Base-by-base conservation (phyloP, 768 basidiomycete species). In the Tulasnella sp. region DNA sequence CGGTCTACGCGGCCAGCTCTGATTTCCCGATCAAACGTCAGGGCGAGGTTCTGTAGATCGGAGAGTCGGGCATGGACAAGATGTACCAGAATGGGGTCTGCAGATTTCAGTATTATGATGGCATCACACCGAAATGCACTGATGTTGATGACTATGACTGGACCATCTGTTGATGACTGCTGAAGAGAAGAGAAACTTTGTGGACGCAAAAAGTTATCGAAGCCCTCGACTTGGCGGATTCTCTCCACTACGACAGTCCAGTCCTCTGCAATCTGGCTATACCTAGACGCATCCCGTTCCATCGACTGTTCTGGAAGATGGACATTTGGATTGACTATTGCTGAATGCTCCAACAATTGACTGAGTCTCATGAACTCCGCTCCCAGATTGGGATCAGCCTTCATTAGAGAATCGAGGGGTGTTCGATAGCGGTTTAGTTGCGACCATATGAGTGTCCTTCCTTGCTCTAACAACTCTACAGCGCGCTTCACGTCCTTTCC, bases 221-320 rank as follows among this genome's bases (percentile, higher is more conserved):
- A 50, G 28, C 48, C 48, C 3, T 50, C 48, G 13, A 50, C 3
- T 39, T 37, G 41, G 9, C 48, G 48, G 25, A 50, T 50, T 28
- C 27, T 29, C 27, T 22, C 37, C 4, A 50, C 48, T 24, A 41
- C 24, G 2, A 7, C 13, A 33, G 39, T 28, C 48, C 48, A 50
- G 5, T 39, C 35, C 33, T 35, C 20, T 6, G 48, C 48, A 20
- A 50, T 20, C 10, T 22, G 34, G 5, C 37, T 22, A 42, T n/a
- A n/a, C 27, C 39, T 40, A 16, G 34, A 35, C n/a, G n/a, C n/a
- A n/a, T n/a, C n/a, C n/a, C n/a, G n/a, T n/a, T n/a, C n/a, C n/a
- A n/a, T n/a, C n/a, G n/a, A n/a, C n/a, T n/a, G n/a, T n/a, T n/a
- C n/a, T n/a, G n/a, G n/a, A n/a, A n/a, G n/a, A n/a, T n/a, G n/a